phyloP scores from a whole-genome alignment of 73 alveolate genomes.

The Blepharisma japonicum region DNA sequence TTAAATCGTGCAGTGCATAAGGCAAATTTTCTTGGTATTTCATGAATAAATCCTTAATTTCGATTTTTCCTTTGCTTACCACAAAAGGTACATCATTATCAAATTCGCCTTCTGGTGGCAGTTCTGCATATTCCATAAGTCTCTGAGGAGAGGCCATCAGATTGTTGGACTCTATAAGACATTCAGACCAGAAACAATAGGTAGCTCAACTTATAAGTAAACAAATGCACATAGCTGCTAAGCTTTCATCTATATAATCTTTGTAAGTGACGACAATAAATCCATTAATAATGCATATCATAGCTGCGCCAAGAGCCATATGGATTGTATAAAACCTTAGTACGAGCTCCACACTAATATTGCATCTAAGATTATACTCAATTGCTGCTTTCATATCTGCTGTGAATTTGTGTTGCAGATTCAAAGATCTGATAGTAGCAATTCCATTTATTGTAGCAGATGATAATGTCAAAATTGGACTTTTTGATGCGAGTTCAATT shows the following conservation, averaged over 20 bases:
- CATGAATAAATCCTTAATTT: slow-evolving; percentile 31
- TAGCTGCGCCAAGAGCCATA: neutral
- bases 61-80: slow-evolving; percentile 20
- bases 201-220: neutral
- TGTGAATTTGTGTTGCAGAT: neutral
- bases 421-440: neutral
- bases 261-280: neutral
- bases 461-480: neutral
- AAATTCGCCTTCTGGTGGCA: neutral
- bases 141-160: neutral
- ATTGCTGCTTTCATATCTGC: neutral
- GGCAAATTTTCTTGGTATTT: slow-evolving; percentile 35
- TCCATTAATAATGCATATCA: neutral
- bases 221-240: slow-evolving; percentile 1
- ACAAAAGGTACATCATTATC: neutral
- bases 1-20: slow-evolving; percentile 55
- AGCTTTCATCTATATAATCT: slow-evolving; percentile 1
- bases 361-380: neutral
- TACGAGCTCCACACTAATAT: neutral
- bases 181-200: neutral
- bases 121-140: neutral
- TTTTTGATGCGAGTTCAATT: neutral
- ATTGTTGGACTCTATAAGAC: neutral
- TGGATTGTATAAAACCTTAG: neutral
- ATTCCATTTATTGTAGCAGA: neutral